A percentile compares a stretch with the other conserved stretches of the same genome.
phyloP scores from a whole-genome alignment of 768 basidiomycete genomes.

The Mycena crocata region DNA sequence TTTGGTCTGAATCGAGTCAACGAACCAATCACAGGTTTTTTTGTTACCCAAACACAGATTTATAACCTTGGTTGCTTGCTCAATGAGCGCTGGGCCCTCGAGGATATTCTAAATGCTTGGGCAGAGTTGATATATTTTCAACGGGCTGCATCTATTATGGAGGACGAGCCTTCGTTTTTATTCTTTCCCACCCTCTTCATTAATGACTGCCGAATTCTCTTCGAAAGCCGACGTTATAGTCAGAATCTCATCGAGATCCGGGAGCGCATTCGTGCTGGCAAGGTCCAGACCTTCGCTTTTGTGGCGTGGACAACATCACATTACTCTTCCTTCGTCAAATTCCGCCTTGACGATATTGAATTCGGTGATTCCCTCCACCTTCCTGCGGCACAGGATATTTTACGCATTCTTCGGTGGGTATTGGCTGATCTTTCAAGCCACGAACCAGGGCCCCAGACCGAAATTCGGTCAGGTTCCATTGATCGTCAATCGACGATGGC shows the following conservation, averaged over 20 bases:
- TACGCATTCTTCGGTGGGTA: neutral
- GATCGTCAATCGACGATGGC: neutral
- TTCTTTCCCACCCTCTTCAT: slow-evolving; percentile 4
- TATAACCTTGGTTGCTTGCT: slow-evolving; percentile 1
- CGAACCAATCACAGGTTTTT: neutral
- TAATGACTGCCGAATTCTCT: neutral
- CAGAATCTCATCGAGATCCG: neutral
- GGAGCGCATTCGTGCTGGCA: slow-evolving; percentile 1
- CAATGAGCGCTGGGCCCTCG: slow-evolving; percentile 1
- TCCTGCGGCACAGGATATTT: neutral
- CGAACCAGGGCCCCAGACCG: neutral
- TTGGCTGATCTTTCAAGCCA: neutral
- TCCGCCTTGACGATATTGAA: neutral
- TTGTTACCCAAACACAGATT: neutral
- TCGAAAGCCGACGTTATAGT: neutral
- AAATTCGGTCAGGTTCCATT: neutral
- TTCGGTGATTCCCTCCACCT: slow-evolving; percentile 5
- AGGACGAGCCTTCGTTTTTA: neutral
- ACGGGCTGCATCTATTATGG: neutral
- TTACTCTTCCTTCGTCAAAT: neutral
- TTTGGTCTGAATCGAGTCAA: neutral
- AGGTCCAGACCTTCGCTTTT: neutral
- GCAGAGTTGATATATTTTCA: slow-evolving; percentile 4
- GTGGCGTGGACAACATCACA: neutral
- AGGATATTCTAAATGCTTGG: slow-evolving; percentile 1